Base-by-base conservation (phyloP, 805 yeast genomes). In the Yamadazyma nakazawae region DNA sequence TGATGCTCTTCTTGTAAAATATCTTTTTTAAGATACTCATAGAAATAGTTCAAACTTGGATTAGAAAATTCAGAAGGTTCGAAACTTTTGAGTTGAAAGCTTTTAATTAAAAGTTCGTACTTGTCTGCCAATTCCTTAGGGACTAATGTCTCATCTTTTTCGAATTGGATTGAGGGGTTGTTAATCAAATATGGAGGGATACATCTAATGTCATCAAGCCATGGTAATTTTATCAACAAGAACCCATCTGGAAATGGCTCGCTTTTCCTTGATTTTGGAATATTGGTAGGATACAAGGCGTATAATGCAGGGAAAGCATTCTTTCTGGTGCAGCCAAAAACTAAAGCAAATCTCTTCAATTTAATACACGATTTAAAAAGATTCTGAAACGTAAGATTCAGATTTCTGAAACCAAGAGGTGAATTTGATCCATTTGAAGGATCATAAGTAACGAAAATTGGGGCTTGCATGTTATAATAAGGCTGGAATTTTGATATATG, bases 371-470 rank as follows among this genome's bases (percentile, higher is more conserved):
- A 74, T 47, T 79, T 81, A 58, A 80, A 87, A 11, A 92, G 63
- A 0, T 90, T 76, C 0, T 87, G 72, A 56, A 90, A 78, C 0
- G 92, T 84, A 26, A 79, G 67, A 21, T 75, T 68, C 0, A 96
- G 86, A 21, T 91, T 87, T 21, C 74, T 64, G 49, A 69, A 78
- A 0, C 74, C 74, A 1, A 77, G 80, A 18, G 50, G 56, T 6
- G 54, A 46, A 4, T 55, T 42, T 3, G 61, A 46, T 18, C 53
- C 60, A 48, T 71, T 61, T 30, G 76, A 80, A 34, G 68, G 61
- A 57, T 84, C 83, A 0, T 96, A 90, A 7, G 84, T 80, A 0
- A 92, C 63, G 53, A 90, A 84, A 1, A 74, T 56, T 0, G 95
- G 76, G 4, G 80, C 76, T 2, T 75, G 66, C 10, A 78, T 61